Conservation (phyloP, 1,284 basidiomycete species). For the Ustilago lituana region DNA sequence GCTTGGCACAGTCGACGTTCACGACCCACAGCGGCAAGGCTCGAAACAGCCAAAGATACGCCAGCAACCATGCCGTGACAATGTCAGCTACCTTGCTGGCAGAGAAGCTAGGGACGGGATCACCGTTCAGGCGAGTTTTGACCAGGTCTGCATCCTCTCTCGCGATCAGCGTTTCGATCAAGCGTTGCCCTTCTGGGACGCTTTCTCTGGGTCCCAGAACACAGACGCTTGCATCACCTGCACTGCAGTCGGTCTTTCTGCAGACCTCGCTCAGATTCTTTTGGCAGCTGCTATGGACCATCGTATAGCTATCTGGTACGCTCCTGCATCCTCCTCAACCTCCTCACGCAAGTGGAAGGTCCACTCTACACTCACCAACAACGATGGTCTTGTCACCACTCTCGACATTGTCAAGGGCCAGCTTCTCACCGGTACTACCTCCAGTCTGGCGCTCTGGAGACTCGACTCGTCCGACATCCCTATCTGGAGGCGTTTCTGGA, state of each 20-base stretch:
- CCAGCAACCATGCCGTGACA: neutral
- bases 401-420: conserved; percentile 32
- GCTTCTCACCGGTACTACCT: conserved; percentile 32
- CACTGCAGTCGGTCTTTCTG: conserved; percentile 26
- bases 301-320: conserved; percentile 45
- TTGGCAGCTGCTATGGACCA: conserved; percentile 47
- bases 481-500: conserved; percentile 49
- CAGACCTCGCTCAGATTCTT: conserved; percentile 11
- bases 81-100: conserved; percentile 22
- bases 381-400: conserved; percentile 34
- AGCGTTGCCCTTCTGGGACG: conserved; percentile 51
- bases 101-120: conserved; percentile 24
- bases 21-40: conserved; percentile 1
- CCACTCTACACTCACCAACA: conserved; percentile 45
- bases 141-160: conserved; percentile 45
- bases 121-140: conserved; percentile 37
- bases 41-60: conserved; percentile 2
- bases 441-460: conserved; percentile 37
- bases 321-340: conserved; percentile 14
- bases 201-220: conserved; percentile 42
- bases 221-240: conserved; percentile 27
- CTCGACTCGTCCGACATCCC: conserved; percentile 38
- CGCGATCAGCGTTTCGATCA: conserved; percentile 40
- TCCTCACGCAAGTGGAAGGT: conserved; percentile 43
- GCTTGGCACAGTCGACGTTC: conserved; percentile 17